Base-by-base conservation (phyloP, 2,329 filamentous ascomycete genomes). In the Neophaeococcomyces aloes region DNA sequence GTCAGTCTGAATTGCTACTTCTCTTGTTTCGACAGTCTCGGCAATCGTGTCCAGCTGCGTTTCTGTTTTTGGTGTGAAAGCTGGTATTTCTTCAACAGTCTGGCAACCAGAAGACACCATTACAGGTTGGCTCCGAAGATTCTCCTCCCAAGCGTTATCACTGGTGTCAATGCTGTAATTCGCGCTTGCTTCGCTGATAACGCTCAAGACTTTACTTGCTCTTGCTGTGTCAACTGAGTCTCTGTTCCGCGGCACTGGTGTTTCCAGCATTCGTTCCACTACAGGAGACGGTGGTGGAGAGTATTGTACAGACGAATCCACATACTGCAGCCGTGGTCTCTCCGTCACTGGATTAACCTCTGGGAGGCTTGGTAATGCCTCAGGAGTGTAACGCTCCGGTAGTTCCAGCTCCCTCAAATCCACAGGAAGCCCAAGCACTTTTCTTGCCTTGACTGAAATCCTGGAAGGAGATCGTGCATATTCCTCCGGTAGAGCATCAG, bases 261-360 rank as follows among this genome's bases (percentile, higher is more conserved):
- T 81, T 72, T 66, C 86, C 14, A 42, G 31, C 86, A 38, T 78
- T 75, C 47, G 81, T 72, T 58, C 23, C 36, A 13, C 14, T 18
- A 18, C 15, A 5, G 46, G 37, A 38, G 42, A 34, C n/a, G 42
- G 35, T 54, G 50, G 14, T 86, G 86, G 35, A 86, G 87, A 27
- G 86, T 91, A 57, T 70, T 66, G 33, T 25, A 86, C 72, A 3
- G 80, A 84, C n/a, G 74, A 75, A 57, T 93, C 84, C 30, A 76
- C 74, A 65, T 91, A 93, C 65, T 59, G 13, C 15, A 18, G n/a
- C 68, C 70, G 7, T 7, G 33, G 10, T 49, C 41, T 41, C 42
- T 49, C n/a, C 31, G 11, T 31, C 38, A 41, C 32, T 13, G 36
- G 35, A 17, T 44, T 44, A n/a, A 21, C 33, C 14, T 38, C 25